Conservation (phyloP, 2,329 filamentous ascomycete genomes). For the Calonectria naviculata region DNA sequence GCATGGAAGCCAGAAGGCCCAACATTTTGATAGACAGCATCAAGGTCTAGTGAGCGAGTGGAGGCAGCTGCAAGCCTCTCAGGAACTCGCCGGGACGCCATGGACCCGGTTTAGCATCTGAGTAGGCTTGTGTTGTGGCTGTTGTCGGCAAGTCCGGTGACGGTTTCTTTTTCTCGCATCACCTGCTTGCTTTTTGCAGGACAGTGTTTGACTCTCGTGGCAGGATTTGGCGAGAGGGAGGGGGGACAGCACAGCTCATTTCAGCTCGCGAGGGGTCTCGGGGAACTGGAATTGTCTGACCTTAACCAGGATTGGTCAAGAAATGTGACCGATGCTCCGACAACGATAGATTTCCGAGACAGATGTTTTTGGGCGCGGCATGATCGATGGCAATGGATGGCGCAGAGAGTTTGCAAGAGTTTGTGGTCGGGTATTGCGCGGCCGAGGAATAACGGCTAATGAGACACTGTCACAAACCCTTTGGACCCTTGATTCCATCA, state of each 20-base stretch:
- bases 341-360: slow-evolving; percentile 14
- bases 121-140: neutral
- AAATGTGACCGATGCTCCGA: slow-evolving; percentile 15
- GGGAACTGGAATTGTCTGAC: slow-evolving; percentile 27
- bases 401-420: neutral
- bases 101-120: slow-evolving; percentile 13
- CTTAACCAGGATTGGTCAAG: slow-evolving; percentile 10
- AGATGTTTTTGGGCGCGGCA: neutral
- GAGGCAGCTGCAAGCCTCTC: neutral
- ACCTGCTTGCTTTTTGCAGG: slow-evolving; percentile 12
- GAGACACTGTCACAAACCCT: neutral
- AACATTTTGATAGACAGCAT: slow-evolving; percentile 18
- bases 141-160: slow-evolving; percentile 2
- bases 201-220: neutral
- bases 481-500: neutral
- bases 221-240: neutral
- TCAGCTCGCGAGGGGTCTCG: neutral
- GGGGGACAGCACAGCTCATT: neutral
- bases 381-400: neutral
- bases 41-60: neutral
- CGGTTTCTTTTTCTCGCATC: neutral
- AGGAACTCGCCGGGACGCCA: slow-evolving; percentile 24
- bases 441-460: slow-evolving; percentile 10
- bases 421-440: neutral
- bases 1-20: slow-evolving; percentile 13